Conservation (phyloP, 2,329 filamentous ascomycete genomes). For the Fusarium buharicum region DNA sequence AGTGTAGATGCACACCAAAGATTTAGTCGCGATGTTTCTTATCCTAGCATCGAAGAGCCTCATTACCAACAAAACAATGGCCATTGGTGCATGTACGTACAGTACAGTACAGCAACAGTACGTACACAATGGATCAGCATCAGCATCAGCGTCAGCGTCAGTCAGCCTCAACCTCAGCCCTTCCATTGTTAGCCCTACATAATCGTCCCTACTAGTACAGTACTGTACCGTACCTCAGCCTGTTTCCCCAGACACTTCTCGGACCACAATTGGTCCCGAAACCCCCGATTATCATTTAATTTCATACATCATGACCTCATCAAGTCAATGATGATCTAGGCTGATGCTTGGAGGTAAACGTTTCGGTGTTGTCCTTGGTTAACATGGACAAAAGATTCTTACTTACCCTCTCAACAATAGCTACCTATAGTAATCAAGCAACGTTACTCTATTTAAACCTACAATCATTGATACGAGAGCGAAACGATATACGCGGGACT, state of each 20-base stretch:
- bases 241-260: slow-evolving; percentile 30
- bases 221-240: slow-evolving; percentile 8
- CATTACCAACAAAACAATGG: background rate
- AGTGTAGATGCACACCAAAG: slow-evolving; percentile 12
- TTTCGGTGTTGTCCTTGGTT: background rate
- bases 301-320: slow-evolving; percentile 42
- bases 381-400: background rate
- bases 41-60: slow-evolving; percentile 3
- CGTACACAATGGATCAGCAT: background rate
- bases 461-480: slow-evolving; percentile 15
- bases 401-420: background rate
- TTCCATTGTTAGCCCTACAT: slow-evolving; percentile 6
- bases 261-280: slow-evolving; percentile 32
- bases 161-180: slow-evolving; percentile 13
- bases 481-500: background rate
- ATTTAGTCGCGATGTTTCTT: background rate
- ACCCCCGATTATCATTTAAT: slow-evolving; percentile 25
- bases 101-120: background rate
- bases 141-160: slow-evolving; percentile 8
- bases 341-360: slow-evolving; percentile 18
- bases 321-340: slow-evolving; percentile 11
- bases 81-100: background rate
- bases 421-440: background rate
- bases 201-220: background rate
- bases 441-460: background rate